phyloP scores from a whole-genome alignment of 2,329 filamentous ascomycete genomes.

The Colletotrichum sp. region DNA sequence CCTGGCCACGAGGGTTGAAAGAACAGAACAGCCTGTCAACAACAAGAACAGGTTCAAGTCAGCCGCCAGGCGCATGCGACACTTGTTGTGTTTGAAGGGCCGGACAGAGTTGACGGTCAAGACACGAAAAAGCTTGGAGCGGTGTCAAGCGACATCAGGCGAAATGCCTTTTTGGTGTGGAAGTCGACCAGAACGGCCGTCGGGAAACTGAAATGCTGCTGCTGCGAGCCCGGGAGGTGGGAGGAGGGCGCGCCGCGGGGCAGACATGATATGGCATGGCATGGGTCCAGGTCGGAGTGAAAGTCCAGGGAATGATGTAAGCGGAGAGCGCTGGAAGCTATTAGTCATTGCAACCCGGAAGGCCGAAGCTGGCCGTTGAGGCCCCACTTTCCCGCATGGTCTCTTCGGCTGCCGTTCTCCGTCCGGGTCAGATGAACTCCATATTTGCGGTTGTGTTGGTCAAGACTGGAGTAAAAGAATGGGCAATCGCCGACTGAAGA shows the following conservation, averaged over 20 bases:
- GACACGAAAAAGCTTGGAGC: neutral
- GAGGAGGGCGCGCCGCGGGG: neutral
- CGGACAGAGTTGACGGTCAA: neutral
- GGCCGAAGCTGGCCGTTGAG: conserved; percentile 15
- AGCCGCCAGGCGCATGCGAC: neutral
- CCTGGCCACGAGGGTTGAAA: neutral
- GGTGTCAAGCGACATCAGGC: neutral
- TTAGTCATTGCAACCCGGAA: neutral
- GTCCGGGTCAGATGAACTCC: neutral
- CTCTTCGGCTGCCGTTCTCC: neutral
- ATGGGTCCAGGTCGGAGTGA: neutral
- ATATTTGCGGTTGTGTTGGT: neutral
- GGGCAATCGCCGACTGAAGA: neutral
- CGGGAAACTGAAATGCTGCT: neutral
- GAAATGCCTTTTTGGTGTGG: neutral
- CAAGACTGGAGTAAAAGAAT: neutral
- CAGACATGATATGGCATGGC: neutral
- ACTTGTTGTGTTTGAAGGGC: conserved; percentile 6
- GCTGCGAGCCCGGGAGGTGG: neutral
- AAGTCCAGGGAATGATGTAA: neutral
- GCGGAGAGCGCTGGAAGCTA: neutral
- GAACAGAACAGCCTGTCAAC: neutral
- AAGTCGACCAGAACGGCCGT: neutral
- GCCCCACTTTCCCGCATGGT: neutral
- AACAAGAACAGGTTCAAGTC: neutral